Conservation (phyloP, 257 asterid genomes). For the Penstemon newberryi region DNA sequence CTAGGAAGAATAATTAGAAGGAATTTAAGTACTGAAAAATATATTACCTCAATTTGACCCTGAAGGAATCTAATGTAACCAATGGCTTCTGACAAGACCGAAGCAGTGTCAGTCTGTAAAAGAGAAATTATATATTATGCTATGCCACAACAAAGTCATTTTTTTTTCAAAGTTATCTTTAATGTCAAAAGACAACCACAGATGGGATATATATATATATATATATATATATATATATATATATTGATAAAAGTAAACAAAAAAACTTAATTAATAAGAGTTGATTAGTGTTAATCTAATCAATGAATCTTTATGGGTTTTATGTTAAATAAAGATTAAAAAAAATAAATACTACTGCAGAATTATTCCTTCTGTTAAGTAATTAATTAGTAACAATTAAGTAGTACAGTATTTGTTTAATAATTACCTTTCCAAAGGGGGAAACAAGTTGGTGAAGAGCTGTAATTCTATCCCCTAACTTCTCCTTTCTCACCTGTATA, state of each 20-base stretch:
- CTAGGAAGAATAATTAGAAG: neutral
- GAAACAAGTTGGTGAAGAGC: constrained; percentile 97
- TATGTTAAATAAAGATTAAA: constrained; percentile 26
- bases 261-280: too few species aligned
- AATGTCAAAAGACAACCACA: constrained; percentile 42
- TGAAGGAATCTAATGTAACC: constrained; percentile 97
- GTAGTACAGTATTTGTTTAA: neutral
- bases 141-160: constrained; percentile 33
- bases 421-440: constrained; percentile 92
- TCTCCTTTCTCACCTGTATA: constrained; percentile 88
- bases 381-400: neutral
- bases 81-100: constrained; percentile 96
- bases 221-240: too few species aligned
- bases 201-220: constrained; percentile 35
- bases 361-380: constrained; percentile 20
- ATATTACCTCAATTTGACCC: constrained; percentile 76
- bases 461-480: constrained; percentile 91
- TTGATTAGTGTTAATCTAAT: neutral
- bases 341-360: constrained; percentile 6
- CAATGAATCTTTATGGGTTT: constrained; percentile 33
- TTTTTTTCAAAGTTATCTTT: constrained; percentile 34
- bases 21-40: too few species aligned
- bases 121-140: constrained; percentile 37
- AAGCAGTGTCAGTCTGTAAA: constrained; percentile 99
- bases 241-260: too few species aligned